phyloP scores from a whole-genome alignment of 1,284 basidiomycete species.

The Apiotrichum brassicae region DNA sequence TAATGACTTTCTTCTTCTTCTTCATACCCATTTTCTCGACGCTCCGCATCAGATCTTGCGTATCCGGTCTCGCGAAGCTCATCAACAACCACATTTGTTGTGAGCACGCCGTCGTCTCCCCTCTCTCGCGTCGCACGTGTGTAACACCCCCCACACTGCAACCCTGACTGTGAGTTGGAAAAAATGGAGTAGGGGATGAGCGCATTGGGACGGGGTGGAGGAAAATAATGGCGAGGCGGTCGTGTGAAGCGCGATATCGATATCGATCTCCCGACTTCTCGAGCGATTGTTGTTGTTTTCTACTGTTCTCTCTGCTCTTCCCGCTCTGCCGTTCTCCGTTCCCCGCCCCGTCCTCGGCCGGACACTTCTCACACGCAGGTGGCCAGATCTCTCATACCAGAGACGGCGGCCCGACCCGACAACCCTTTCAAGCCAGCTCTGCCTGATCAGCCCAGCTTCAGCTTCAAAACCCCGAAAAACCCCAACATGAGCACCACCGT shows the following conservation, averaged over 20 bases:
- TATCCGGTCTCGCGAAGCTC: slow-evolving; percentile 10
- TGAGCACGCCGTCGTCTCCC: slow-evolving; percentile 23
- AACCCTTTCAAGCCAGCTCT: not conserved
- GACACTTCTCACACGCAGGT: slow-evolving; percentile 14
- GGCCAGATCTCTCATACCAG: slow-evolving; percentile 22
- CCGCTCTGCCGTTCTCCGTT: too few species aligned
- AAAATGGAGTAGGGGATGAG: too few species aligned
- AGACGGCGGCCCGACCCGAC: slow-evolving; percentile 28
- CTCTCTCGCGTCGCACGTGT: slow-evolving; percentile 36
- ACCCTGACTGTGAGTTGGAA: slow-evolving; percentile 26
- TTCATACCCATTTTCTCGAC: slow-evolving; percentile 2
- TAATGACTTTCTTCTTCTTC: not conserved
- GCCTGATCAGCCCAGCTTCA: not conserved
- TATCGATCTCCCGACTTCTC: too few species aligned
- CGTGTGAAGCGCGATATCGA: too few species aligned
- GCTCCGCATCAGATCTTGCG: not conserved
- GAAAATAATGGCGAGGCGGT: too few species aligned
- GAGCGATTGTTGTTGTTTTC: too few species aligned
- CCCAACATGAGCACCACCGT: slow-evolving; percentile 21
- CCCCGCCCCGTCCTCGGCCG: not conserved
- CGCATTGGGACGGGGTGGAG: too few species aligned
- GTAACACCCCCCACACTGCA: slow-evolving; percentile 23
- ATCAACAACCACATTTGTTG: too few species aligned
- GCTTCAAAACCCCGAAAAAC: not conserved
- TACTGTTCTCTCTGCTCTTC: too few species aligned